Conservation (phyloP, 1,284 basidiomycete species). For the Xerocomus minutiporus region DNA sequence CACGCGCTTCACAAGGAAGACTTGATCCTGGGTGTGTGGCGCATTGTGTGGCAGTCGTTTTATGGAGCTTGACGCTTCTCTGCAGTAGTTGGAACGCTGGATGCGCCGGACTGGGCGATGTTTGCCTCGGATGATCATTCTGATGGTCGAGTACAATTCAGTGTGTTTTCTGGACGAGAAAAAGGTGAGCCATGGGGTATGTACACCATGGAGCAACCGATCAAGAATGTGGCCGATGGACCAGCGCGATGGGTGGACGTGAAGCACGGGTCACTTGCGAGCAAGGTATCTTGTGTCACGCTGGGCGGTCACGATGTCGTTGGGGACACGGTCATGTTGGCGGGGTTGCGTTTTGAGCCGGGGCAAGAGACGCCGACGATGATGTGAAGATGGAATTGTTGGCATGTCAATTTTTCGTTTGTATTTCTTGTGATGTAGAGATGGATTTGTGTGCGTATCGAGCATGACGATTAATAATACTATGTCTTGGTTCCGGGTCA, state of each 20-base stretch:
- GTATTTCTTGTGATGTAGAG: background rate
- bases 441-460: slow-evolving; percentile 16
- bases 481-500: too few relatives aligned
- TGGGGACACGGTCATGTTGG: slow-evolving; percentile 24
- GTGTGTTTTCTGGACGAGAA: slow-evolving; percentile 51
- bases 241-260: slow-evolving; percentile 41
- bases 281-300: slow-evolving; percentile 46
- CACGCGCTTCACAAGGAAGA: slow-evolving; percentile 67
- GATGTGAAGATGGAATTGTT: slow-evolving; percentile 8
- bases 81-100: slow-evolving; percentile 66
- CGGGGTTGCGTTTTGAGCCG: slow-evolving; percentile 20
- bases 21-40: slow-evolving; percentile 55
- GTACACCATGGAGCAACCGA: slow-evolving; percentile 53
- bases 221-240: slow-evolving; percentile 35
- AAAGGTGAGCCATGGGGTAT: slow-evolving; percentile 61
- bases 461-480: background rate
- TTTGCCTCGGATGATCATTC: slow-evolving; percentile 68
- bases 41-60: background rate
- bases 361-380: slow-evolving; percentile 14
- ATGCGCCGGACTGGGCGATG: slow-evolving; percentile 61
- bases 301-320: slow-evolving; percentile 8
- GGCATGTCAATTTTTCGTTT: background rate
- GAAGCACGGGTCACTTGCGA: slow-evolving; percentile 38
- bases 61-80: background rate
- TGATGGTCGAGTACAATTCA: slow-evolving; percentile 62